Evolutionary conservation across 2,329 filamentous ascomycete species (phyloP), one percentile per base, ranked within the genome.

Genomic region (Periconia macrospinosa): DNA sequence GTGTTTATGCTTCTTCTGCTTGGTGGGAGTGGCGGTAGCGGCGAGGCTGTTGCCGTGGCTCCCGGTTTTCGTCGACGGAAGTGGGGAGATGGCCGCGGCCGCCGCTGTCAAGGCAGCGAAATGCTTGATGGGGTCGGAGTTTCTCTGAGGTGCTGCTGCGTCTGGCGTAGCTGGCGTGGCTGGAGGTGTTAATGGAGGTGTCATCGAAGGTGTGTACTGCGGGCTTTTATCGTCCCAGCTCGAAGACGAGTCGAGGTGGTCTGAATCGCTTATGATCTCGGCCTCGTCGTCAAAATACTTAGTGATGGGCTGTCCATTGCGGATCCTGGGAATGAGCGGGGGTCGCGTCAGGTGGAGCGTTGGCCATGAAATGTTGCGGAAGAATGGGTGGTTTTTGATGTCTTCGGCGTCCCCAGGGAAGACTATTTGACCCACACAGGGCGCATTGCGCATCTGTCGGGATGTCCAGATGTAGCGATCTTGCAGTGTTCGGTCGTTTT

Each of bases 271-370:
- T 55, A 79, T 63, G 48, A 93, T 85, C 27, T 87, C 80, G 41
- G 90, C 86, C 59, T 91, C 90, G 47, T 92, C 88, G 54, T 96
- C 90, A 67, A 97, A 97, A 70, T 96, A 97, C 65, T 89, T 90
- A 1, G 92, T 94, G 68, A 81, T 78, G 14, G 71, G 66, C 56
- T 80, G 78, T 20, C 72, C 70, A 37, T 74, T 71, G 11, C 71
- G 68, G 20, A 97, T 86, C 10, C 85, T 81, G 0, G 93, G 93
- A 1, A 95, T 78, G 65, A 95, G 93, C 0, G 92, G 92, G 0
- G 93, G 92, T 9, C 78, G 78, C 51, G 85, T 82, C 33, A 82
- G 75, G 65, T 94, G 89, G 15, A 96, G 74, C 0, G 83, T 83
- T 14, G 89, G 84, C 94, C 91, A 97, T 1, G 85, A 83, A 15